Evolutionary conservation across 768 basidiomycete genomes (phyloP), one percentile per base, ranked within the genome.

Genomic region (Boletus eberwhitei): DNA sequence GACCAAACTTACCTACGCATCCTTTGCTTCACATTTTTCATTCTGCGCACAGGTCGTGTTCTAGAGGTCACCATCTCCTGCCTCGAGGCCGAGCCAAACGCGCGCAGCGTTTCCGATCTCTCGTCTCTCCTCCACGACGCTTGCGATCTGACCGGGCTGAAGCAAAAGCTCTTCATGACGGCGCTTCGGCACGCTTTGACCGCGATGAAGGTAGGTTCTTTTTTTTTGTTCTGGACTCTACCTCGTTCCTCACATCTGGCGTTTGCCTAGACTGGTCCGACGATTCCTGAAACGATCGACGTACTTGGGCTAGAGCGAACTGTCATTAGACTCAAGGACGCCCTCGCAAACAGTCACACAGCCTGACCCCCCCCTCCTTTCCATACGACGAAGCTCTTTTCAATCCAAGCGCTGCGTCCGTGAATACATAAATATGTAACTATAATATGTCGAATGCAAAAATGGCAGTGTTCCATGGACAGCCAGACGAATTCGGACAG

Each of bases 111-210:
- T 3, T 45, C 53, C 36, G 69, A 73, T 17, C 39, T 84, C 13
- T 59, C 68, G 2, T 56, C 64, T 13, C 45, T 78, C 5, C 63
- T 87, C 8, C 77, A 82, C 26, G 70, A 75, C 13, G 77, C 78
- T 59, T 76, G 74, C 34, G 70, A 74, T 34, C 66, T 62, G 32
- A 61, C 75, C 2, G 71, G 68, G 3, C 52, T 81, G 13, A 73
- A 77, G 48, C 71, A 71, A 41, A 86, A 80, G 48, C 60, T 73
- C 21, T 83, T 91, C 60, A 86, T 94, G 84, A 86, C 80, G 2
- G 79, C 83, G 0, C 69, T 96, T 48, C 73, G 95, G 49, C 82
- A 90, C 64, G 88, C 87, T 4, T 66, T 97, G 60, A 93, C 88
- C 1, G 94, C 86, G 2, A 82, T 84, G 74, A 93, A 90, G 83